Base-by-base conservation (phyloP, 352 stramenopile genomes). In the Phytophthora boehmeriae region DNA sequence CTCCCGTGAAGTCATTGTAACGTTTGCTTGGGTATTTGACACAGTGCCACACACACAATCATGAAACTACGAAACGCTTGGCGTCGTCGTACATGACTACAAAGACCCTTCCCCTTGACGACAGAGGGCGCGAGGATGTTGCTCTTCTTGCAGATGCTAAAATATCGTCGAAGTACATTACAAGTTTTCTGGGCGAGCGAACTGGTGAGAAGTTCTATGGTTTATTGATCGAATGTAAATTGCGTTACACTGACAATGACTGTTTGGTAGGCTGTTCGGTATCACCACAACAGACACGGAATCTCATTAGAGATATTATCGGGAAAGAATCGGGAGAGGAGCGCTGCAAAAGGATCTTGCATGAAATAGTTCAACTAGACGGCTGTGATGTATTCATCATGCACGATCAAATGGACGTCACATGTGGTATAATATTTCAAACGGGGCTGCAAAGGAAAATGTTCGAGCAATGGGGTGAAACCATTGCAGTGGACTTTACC, bases 271-370 rank as follows among this genome's bases (percentile, higher is more conserved):
- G 58, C 6, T 45, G 41, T 9, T 48, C 51, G 1, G 20, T 66
- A 10, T 50, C 52, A 23, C 48, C 60, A 20, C 60, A 68, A 9
- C 49, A 56, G 20, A 59, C 45, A 2, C 49, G 47, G 3, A 68
- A 63, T 35, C 23, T 63, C 14, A 63, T 68, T 3, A 38, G 52
- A 28, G 41, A 11, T 8, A 61, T 63, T 13, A 56, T 58, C 22
- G 14, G 57, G 42, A 16, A 39, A 5, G 47, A 59, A 34, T 54
- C 48, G 0, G 47, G 10, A 8, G 63, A 66, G 19, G 41, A 47
- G 19, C 44, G 30, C 1, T 23, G 60, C 20, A 66, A 66, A 39
- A 17, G 27, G 2, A 53, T 67, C 42, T 23, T 63, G n/a, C 36
- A 63, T 41, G 22, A 28, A 8, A 36, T 67, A 20, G 47, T 57